phyloP scores from a whole-genome alignment of 495 filamentous ascomycete genomes.

The Penicillium samsonianum region DNA sequence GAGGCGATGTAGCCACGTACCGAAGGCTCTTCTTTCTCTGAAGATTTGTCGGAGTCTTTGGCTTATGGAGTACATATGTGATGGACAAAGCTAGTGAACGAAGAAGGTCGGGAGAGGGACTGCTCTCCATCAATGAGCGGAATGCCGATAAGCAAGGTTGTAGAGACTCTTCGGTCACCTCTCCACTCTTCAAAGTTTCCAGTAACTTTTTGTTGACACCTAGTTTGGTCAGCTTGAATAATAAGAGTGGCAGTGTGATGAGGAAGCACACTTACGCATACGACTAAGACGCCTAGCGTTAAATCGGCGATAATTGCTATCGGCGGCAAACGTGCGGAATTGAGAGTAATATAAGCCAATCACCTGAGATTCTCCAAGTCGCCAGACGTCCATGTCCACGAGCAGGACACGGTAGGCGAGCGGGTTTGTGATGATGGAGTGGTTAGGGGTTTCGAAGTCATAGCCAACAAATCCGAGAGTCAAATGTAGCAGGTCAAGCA shows the following conservation, averaged over 20 bases:
- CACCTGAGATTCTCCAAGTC: constrained; percentile 68
- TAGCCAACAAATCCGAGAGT: constrained; percentile 89
- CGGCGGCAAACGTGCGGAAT: constrained; percentile 77
- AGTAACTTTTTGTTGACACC: constrained; percentile 87
- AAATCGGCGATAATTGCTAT: constrained; percentile 88
- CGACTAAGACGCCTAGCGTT: constrained; percentile 80
- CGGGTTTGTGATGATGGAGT: constrained; percentile 92
- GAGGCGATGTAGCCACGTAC: constrained; percentile 34
- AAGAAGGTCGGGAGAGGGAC: constrained; percentile 76
- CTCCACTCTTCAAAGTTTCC: constrained; percentile 83
- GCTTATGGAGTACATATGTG: constrained; percentile 84
- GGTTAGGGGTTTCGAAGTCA: constrained; percentile 68
- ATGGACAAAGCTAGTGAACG: constrained; percentile 90
- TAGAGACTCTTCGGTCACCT: constrained; percentile 68
- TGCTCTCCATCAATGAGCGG: constrained; percentile 72
- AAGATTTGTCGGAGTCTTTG: constrained; percentile 40
- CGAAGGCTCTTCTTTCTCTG: constrained; percentile 56
- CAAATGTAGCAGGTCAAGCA: constrained; percentile 69
- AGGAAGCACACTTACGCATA: constrained; percentile 71
- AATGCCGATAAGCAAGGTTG: constrained; percentile 76
- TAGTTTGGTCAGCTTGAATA: constrained; percentile 40
- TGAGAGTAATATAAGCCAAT: constrained; percentile 90
- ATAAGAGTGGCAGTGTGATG: not conserved
- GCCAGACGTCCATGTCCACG: constrained; percentile 91
- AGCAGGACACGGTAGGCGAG: constrained; percentile 88